Evolutionary conservation across 306 rosid species (phyloP), one percentile per base, ranked within the genome.

Genomic region (Quercus robur): DNA sequence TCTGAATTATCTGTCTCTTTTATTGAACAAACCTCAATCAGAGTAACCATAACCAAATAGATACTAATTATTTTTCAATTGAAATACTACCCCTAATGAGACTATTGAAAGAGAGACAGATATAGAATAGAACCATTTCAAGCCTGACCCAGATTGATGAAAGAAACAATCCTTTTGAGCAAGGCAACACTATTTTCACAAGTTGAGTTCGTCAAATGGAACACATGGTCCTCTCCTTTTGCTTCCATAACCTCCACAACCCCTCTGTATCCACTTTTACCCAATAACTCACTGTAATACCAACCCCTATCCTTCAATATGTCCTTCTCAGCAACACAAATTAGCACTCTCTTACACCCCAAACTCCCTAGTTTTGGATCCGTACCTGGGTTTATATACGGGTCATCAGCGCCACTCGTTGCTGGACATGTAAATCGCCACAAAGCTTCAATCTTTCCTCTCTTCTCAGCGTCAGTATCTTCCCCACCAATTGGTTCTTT

Each of bases 261-360:
- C 1, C 97, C 98, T 2, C 3, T 2, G 88, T 83, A 94, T 19
- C 82, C 97, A 31, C 74, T 85, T 73, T 87, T 89, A 49, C 71
- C 71, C 80, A 94, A 61, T 21, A 71, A 10, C 26, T 91, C 92
- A 2, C 66, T 23, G 26, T 91, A 94, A 56, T 71, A 58, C 85
- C 26, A 81, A 1, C 88, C 95, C 55, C 92, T 84, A 2, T 87
- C 86, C 85, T 6, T 84, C 79, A 87, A n/a, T 20, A 78, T 13
- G 75, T 94, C 98, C 52, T 85, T 77, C 89, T 71, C 97, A 3
- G 94, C 98, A 38, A 92, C 86, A 70, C 72, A 92, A 14, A 94
- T 80, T 62, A 89, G 74, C 84, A 94, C 90, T 31, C 85, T 90
- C 56, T 33, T 73, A 31, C 86, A 81, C 38, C 73, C 91, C 1